Evolutionary conservation across 495 filamentous ascomycete genomes (phyloP), one percentile per base, ranked within the genome.

Genomic region (Penicillium tannophilum): DNA sequence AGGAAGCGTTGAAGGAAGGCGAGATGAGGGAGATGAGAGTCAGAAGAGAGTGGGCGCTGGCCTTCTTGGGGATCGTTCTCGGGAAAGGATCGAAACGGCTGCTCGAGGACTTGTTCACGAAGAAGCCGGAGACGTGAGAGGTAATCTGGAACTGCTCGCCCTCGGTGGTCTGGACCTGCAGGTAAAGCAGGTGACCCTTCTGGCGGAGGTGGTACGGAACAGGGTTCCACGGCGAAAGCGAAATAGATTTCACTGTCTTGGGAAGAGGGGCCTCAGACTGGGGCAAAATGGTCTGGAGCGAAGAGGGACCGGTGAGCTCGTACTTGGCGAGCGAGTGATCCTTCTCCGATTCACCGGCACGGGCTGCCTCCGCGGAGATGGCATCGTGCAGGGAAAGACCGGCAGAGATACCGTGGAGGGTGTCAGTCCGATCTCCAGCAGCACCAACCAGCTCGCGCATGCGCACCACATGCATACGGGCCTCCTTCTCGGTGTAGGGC

Each of bases 401-500:
- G n/a, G 95, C 87, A 52, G 87, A 81, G 56, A 97, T 84, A 60
- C 95, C 95, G 57, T 93, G 86, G n/a, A 94, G 79, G 45, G 86
- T 88, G 72, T 98, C 95, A 33, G 91, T 86, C 51, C 93, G 87
- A 71, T 96, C 86, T 23, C 91, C 91, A 33, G 92, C 86, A 61
- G 92, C 93, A 48, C 95, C 95, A 56, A 99, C 90, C 48, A 99
- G 79, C 63, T 99, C 95, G 60, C 95, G 80, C 53, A 96, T 86
- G 51, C 95, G 83, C 45, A 98, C 84, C 50, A 97, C 76, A 74
- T 99, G 95, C 80, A 98, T 88, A 59, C 95, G 88, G 50, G 95
- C 93, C 74, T 98, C 94, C 80, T 96, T 98, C 78, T 98, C 95
- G 24, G 91, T 99, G 72, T 99, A 99, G 17, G 95, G 90, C 67